Base-by-base conservation (phyloP, 495 filamentous ascomycete species). In the Hypoxylon crocopeplum region DNA sequence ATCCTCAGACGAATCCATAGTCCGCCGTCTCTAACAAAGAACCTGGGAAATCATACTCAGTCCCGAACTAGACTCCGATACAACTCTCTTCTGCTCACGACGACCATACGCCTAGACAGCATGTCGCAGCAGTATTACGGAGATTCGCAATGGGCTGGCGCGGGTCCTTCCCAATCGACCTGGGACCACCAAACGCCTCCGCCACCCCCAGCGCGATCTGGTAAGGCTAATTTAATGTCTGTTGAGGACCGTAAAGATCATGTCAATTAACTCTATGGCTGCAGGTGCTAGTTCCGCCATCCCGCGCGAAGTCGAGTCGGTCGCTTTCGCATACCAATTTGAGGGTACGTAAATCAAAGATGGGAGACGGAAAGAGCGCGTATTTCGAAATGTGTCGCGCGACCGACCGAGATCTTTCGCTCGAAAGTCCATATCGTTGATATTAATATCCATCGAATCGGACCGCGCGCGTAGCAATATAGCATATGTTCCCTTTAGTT, bases 291-390 rank as follows among this genome's bases (percentile, higher is more conserved):
- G 83, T 79, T 91, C 88, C 25, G 80, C 85, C 56, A 84, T 87
- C 68, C 88, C 91, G 57, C 84, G 85, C 51, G 89, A 94, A 59
- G 53, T 63, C 40, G 92, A 96, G 36, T 73, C 82, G 37, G 75
- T 84, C 49, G 93, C 93, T 45, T 98, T 98, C 72, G 79, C 84
- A 53, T 86, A 89, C 62, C 93, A 98, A 76, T 84, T 97, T 72
- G 93, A 97, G 80, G 92, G 92, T 97, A 89, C 65, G 86, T 84
- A 48, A 49, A 46, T 40, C 20, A 19, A 7, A 19, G 11, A 15
- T 13, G 2, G 16, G 24, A 27, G 55, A 25, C 34, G 7, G 21
- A n/a, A 36, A 30, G 7, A 8, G 24, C 24, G 51, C 37, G 45
- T 17, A 22, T 30, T 39, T 16, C 22, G 13, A 24, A 17, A 32